phyloP scores from a whole-genome alignment of 306 rosid genomes.

The Quercus mongolica region DNA sequence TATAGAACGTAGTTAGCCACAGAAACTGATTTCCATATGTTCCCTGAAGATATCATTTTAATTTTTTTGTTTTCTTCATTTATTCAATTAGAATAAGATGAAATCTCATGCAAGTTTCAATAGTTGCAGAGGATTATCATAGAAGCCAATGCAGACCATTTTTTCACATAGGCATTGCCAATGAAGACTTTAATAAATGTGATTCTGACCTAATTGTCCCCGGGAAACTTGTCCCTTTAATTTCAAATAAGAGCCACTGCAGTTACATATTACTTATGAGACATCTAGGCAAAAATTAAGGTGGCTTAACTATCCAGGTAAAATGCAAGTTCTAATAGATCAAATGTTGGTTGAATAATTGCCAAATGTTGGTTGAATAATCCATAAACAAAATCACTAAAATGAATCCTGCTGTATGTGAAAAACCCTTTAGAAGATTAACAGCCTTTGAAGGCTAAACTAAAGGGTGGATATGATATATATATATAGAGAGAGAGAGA shows the following conservation, averaged over 20 bases:
- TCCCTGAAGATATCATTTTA: slow-evolving; percentile 1
- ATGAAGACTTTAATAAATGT: too few species aligned
- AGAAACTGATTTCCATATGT: slow-evolving; percentile 27
- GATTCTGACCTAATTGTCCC: too few species aligned
- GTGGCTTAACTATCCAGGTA: neutral
- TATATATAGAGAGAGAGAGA: too few species aligned
- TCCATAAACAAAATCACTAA: neutral
- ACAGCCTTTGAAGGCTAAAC: neutral
- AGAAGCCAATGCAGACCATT: neutral
- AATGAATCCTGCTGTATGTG: neutral
- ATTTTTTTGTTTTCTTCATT: neutral
- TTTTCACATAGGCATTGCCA: neutral
- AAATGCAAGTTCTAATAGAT: neutral
- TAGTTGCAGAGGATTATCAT: neutral
- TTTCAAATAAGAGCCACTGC: neutral
- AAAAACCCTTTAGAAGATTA: neutral
- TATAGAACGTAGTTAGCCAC: slow-evolving; percentile 23
- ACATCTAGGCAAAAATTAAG: neutral
- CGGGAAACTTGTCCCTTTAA: too few species aligned
- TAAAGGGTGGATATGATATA: neutral
- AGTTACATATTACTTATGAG: neutral
- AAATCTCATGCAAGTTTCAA: neutral
- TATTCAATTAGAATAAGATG: neutral
- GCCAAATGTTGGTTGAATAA: too few species aligned
- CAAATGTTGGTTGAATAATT: too few species aligned